A percentile compares a stretch with the other conserved stretches of the same genome.
Conservation (phyloP, 495 filamentous ascomycete species). For the Aspergillus ostianus region DNA sequence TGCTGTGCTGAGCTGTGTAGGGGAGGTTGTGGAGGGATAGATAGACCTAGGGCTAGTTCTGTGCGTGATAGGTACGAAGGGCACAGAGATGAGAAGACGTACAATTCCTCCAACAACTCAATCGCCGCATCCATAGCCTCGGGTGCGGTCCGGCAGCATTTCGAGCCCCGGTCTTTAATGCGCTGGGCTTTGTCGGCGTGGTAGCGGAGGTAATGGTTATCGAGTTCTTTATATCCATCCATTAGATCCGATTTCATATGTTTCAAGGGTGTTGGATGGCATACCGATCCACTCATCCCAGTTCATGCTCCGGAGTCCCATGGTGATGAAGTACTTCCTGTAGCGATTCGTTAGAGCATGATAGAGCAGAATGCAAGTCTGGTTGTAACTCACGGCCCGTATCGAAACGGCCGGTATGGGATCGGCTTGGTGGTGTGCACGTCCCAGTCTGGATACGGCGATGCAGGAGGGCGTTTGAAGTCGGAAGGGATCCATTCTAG, state of each 20-base stretch:
- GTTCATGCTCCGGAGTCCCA: conserved; percentile 77
- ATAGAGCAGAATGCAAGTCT: neutral
- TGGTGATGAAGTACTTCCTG: conserved; percentile 70
- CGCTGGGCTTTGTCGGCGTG: conserved; percentile 72
- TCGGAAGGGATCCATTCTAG: conserved; percentile 67
- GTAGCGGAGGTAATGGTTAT: conserved; percentile 76
- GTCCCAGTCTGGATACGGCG: conserved; percentile 71
- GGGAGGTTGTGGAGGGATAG: neutral
- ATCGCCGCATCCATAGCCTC: conserved; percentile 74
- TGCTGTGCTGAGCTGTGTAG: neutral
- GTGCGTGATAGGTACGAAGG: neutral
- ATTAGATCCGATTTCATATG: too few species aligned
- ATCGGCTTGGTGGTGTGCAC: conserved; percentile 70
- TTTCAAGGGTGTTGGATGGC: neutral
- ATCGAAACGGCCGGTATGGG: conserved; percentile 80
- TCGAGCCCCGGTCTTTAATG: conserved; percentile 66
- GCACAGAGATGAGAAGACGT: conserved; percentile 12
- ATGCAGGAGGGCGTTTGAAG: conserved; percentile 66
- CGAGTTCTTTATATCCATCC: conserved; percentile 55
- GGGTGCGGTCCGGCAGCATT: conserved; percentile 70
- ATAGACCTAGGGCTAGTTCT: too few species aligned
- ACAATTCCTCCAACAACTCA: conserved; percentile 78
- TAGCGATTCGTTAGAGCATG: neutral
- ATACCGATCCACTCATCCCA: conserved; percentile 79
- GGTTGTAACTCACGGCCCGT: conserved; percentile 59